Evolutionary conservation across 805 yeast species (phyloP), one percentile per base, ranked within the genome.

Genomic region (Citeromyces matritensis): DNA sequence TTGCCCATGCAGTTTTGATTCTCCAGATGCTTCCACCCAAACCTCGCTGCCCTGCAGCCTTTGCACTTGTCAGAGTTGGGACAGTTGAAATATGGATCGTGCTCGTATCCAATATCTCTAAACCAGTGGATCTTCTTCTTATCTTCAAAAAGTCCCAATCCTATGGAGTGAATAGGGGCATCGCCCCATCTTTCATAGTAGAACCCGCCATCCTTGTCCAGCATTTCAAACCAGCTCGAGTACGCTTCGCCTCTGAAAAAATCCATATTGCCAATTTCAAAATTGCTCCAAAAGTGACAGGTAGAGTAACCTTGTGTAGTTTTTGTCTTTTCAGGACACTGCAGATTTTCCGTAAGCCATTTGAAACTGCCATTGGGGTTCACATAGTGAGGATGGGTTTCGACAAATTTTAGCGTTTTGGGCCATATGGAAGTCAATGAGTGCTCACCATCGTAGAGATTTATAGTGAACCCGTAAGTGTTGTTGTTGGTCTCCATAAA

Each of bases 151-250:
- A 82, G 47, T 6, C 72, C 69, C 24, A 82, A 51, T 0, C 88
- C 94, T 28, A 84, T 44, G 3, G 85, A 71, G 48, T 82, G 91
- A 2, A 83, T 91, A 0, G 94, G 94, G 0, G 94, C 94, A 56
- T 83, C 95, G 3, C 94, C 94, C 94, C 94, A 83, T 35, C 94
- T 55, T 49, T 85, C 95, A 44, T 84, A 84, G 49, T 81, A 84
- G 44, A 83, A 83, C 4, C 88, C 88, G 12, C 93, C 91, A 1
- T 73, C 52, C 3, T 60, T 37, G 35, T 83, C 94, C 26, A 84
- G 53, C 43, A 60, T 55, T 23, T 75, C 55, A 43, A 76, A 69
- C 71, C 79, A 83, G 9, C 54, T 52, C 25, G 60, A 56, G 45
- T 83, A 84, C 1, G 84, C 70, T 33, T 78, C 74, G 15, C 65